phyloP scores from a whole-genome alignment of 1,139 yeast species.

The Taphrina flavorubra region DNA sequence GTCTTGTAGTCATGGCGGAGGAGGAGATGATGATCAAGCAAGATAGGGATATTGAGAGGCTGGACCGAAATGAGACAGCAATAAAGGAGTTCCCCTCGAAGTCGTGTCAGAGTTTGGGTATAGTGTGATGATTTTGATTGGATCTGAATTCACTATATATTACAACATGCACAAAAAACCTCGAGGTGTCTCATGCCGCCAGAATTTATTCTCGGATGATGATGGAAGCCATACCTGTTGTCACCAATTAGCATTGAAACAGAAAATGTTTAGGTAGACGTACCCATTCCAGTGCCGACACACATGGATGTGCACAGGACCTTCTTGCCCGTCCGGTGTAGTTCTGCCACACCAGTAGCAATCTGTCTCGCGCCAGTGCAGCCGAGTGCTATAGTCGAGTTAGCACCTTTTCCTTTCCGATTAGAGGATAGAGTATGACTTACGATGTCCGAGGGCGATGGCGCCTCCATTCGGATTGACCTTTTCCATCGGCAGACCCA shows the following conservation, averaged over 20 bases:
- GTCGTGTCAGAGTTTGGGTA: too few species aligned
- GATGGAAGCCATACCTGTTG: constrained; percentile 26
- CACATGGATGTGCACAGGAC: constrained; percentile 95
- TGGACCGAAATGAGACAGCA: too few species aligned
- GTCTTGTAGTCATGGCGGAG: too few species aligned
- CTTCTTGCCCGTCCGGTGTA: constrained; percentile 68
- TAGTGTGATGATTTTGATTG: neutral
- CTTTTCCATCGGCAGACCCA: constrained; percentile 70
- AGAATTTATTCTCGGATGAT: constrained; percentile 21
- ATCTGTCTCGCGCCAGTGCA: constrained; percentile 95
- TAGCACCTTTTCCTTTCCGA: neutral
- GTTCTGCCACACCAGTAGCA: constrained; percentile 82
- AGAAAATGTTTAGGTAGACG: neutral
- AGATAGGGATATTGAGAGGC: too few species aligned
- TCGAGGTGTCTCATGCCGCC: neutral
- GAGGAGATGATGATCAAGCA: too few species aligned
- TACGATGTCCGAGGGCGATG: constrained; percentile 91
- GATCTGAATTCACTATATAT: neutral
- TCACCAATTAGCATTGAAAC: neutral
- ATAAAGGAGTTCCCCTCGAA: neutral
- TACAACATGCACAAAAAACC: neutral
- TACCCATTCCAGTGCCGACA: constrained; percentile 60
- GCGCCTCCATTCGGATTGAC: constrained; percentile 96
- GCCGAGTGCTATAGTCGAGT: constrained; percentile 59
- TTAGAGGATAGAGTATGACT: neutral